Evolutionary conservation across 2,329 filamentous ascomycete species (phyloP), one percentile per base, ranked within the genome.

Genomic region (Nakataea oryzae): DNA sequence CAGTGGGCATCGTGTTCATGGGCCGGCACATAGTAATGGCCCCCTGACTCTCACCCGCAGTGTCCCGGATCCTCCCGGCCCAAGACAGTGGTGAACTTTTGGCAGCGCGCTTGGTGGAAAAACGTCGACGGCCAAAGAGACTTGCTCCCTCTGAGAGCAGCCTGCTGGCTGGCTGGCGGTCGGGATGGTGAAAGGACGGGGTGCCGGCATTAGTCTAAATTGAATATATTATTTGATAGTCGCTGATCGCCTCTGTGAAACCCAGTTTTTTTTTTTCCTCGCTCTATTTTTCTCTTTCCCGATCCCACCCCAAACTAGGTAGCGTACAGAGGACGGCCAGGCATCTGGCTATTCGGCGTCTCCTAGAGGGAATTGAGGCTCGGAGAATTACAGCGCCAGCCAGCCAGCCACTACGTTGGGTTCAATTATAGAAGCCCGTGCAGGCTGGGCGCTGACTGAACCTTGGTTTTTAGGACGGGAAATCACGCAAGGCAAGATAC

Each of bases 261-360:
- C 17, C 14, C 17, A 54, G 60, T 61, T 61, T 50, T 62, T n/a
- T 58, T 59, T 61, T 59, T 63, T 63, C 62, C 65, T 62, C 61
- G 54, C 63, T 61, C 64, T 62, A 66, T 68, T 64, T 66, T 70
- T 67, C 69, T 68, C n/a, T n/a, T n/a, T n/a, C n/a, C n/a, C n/a
- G n/a, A n/a, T n/a, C n/a, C n/a, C n/a, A n/a, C n/a, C n/a, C n/a
- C n/a, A n/a, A n/a, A n/a, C n/a, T n/a, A n/a, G n/a, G n/a, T n/a
- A n/a, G n/a, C n/a, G n/a, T n/a, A n/a, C n/a, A n/a, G n/a, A n/a
- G n/a, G 21, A n/a, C 41, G 34, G 41, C 24, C 24, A 17, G 21
- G 41, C 41, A n/a, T 47, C 8, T 47, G 14, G 34, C 14, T 17
- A 47, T n/a, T n/a, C n/a, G 13, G 17, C 12, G 34, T 50, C 41